Percentiles rank a stretch among this genome's conserved stretches.
Conservation (phyloP, 768 basidiomycete species). For the Trametes elegans region DNA sequence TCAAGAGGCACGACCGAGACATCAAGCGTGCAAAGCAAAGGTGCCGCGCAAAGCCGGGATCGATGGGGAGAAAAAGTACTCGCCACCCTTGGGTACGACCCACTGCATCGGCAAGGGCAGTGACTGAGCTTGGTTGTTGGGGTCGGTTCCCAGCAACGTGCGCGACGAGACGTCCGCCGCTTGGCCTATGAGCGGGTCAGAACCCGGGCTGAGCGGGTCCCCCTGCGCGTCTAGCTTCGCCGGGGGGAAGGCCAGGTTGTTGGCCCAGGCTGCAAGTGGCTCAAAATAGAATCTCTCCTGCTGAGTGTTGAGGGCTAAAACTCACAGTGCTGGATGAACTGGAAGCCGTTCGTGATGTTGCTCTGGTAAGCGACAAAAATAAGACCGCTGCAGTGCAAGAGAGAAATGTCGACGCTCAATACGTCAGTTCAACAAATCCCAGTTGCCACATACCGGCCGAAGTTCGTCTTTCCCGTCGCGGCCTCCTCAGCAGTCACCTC, state of each 20-base stretch:
- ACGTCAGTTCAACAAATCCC: conserved; percentile 38
- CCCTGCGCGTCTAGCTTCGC: conserved; percentile 17
- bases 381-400: not conserved
- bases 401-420: conserved; percentile 30
- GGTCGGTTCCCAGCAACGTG: conserved; percentile 24
- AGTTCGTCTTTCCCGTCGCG: conserved; percentile 36
- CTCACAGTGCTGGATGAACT: conserved; percentile 32
- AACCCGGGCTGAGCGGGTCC: conserved; percentile 29
- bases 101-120: conserved; percentile 23
- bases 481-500: conserved; percentile 44
- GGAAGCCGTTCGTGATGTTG: conserved; percentile 31
- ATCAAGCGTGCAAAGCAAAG: conserved; percentile 2
- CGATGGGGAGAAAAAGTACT: conserved; percentile 34
- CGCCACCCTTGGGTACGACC: conserved; percentile 30
- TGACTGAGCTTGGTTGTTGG: conserved; percentile 11
- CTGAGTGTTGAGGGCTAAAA: not conserved
- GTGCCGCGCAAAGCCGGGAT: conserved; percentile 26
- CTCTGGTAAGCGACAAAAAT: conserved; percentile 33
- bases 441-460: conserved; percentile 34
- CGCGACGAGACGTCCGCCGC: conserved; percentile 7
- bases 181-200: conserved; percentile 48
- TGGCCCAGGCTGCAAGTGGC: conserved; percentile 20
- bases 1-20: not conserved
- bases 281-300: not conserved
- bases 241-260: conserved; percentile 33